Conservation (phyloP, 768 basidiomycete species). For the Chalciporus piperatus region DNA sequence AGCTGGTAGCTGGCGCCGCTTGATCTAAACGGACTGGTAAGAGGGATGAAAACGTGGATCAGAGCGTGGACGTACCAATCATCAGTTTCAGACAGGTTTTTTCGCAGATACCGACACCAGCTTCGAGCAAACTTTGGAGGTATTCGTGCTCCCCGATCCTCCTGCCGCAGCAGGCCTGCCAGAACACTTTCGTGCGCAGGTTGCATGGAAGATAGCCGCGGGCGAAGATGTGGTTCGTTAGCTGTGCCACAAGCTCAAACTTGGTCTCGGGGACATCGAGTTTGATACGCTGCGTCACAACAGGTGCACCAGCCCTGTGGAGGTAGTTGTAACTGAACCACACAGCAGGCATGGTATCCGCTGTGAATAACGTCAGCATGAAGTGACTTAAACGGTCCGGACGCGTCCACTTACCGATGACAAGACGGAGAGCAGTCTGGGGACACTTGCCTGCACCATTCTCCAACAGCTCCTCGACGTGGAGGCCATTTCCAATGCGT, state of each 20-base stretch:
- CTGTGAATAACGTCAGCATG: slow-evolving; percentile 21
- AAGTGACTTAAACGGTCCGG: background rate
- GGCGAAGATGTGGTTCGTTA: slow-evolving; percentile 47
- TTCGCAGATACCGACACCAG: slow-evolving; percentile 18
- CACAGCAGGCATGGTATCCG: slow-evolving; percentile 38
- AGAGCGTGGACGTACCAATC: slow-evolving; percentile 13
- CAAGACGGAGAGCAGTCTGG: slow-evolving; percentile 43
- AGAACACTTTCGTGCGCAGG: slow-evolving; percentile 38
- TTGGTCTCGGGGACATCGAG: slow-evolving; percentile 32
- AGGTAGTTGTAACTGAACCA: slow-evolving; percentile 47
- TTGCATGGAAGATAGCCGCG: slow-evolving; percentile 37
- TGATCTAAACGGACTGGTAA: slow-evolving; percentile 7
- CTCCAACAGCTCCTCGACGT: slow-evolving; percentile 35
- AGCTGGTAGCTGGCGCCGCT: background rate
- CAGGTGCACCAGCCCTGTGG: slow-evolving; percentile 29
- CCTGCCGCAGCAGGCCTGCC: slow-evolving; percentile 39
- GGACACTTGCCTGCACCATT: slow-evolving; percentile 42
- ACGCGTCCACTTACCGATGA: slow-evolving; percentile 38
- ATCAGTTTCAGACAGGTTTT: slow-evolving; percentile 14
- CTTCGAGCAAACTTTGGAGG: slow-evolving; percentile 22
- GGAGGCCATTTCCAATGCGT: slow-evolving; percentile 34
- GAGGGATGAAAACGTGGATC: background rate
- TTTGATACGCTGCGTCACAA: slow-evolving; percentile 44
- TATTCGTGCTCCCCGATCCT: slow-evolving; percentile 27
- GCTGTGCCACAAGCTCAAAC: slow-evolving; percentile 41